These are phyloP conservation scores for Acmispon strigosus DNA, from an alignment of 306 rosid species.

Conservation along the genomic window DNA sequence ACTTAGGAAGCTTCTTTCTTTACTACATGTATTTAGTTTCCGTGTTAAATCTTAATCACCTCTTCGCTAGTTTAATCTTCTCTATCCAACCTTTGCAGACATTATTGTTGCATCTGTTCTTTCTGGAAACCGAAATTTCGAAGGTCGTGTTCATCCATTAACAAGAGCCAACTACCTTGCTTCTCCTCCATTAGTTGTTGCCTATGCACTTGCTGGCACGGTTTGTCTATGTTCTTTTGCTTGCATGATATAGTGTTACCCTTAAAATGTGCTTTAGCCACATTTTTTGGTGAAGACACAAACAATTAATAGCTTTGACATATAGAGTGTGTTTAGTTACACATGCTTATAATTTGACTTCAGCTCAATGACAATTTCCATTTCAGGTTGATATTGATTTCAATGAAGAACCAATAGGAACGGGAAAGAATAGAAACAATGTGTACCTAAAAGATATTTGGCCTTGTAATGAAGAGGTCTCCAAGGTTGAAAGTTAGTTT, in stretches of 20 bases:
- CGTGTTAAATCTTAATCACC: neutral
- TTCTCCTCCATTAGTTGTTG: slow-evolving; percentile 45
- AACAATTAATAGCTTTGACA: neutral
- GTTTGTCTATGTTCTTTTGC: slow-evolving; percentile 4
- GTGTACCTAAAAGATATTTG: slow-evolving; percentile 41
- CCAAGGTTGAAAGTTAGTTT: slow-evolving; percentile 15
- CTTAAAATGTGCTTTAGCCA: neutral
- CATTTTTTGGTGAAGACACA: neutral
- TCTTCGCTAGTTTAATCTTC: neutral
- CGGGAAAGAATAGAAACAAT: slow-evolving; percentile 28
- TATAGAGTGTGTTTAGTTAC: no score
- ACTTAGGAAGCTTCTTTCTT: neutral
- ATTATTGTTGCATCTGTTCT: slow-evolving; percentile 38
- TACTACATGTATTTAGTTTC: neutral
- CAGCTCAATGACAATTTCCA: neutral
- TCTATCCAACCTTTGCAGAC: slow-evolving; percentile 19
- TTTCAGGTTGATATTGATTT: slow-evolving; percentile 46
- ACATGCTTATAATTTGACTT: neutral
- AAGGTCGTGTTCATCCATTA: slow-evolving; percentile 37
- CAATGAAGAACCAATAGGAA: slow-evolving; percentile 36
- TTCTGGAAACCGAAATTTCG: slow-evolving; percentile 45
- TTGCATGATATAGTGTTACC: neutral
- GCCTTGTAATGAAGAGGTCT: slow-evolving; percentile 44
- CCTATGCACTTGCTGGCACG: slow-evolving; percentile 42
- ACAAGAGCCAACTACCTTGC: slow-evolving; percentile 49